Percentiles rank a stretch among this genome's conserved stretches.
These are phyloP conservation scores for Penicillium pancosmium DNA, from an alignment of 495 filamentous ascomycete genomes.

Conservation along the genomic window DNA sequence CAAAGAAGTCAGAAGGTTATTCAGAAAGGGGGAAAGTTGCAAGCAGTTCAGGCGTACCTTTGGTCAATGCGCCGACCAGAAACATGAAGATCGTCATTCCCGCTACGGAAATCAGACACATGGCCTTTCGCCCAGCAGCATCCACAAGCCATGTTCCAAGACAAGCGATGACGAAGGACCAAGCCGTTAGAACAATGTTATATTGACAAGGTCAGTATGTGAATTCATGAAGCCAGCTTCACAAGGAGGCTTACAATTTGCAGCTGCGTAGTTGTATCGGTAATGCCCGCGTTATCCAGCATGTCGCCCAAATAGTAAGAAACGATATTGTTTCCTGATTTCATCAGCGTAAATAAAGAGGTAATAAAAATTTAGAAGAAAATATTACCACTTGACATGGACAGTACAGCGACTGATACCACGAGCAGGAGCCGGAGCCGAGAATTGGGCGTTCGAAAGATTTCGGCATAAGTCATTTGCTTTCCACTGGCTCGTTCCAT, in stretches of 20 bases:
- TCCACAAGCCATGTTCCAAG: background rate
- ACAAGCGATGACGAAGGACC: background rate
- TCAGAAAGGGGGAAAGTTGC: too few species aligned
- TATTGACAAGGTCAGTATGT: too few species aligned
- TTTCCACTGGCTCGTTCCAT: too few species aligned
- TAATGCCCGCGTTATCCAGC: conserved; percentile 6
- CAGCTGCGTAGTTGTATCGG: conserved; percentile 5
- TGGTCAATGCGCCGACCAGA: conserved; percentile 2
- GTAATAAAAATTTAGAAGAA: background rate
- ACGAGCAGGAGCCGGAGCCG: too few species aligned
- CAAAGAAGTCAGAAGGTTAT: background rate
- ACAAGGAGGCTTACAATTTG: background rate
- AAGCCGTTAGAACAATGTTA: conserved; percentile 7
- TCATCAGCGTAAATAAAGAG: conserved; percentile 4
- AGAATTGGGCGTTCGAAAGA: too few species aligned
- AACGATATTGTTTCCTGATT: conserved; percentile 4
- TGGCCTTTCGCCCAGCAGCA: background rate
- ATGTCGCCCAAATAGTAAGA: conserved; percentile 5
- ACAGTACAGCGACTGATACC: too few species aligned
- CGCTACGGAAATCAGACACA: conserved; percentile 1
- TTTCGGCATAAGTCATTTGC: too few species aligned
- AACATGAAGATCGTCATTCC: conserved; percentile 8
- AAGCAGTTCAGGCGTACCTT: too few species aligned
- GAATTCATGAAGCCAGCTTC: too few species aligned
- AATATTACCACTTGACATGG: too few species aligned